These are phyloP conservation scores for Casuarina equisetifolia DNA, from an alignment of 306 rosid genomes.

Conservation along the genomic window DNA sequence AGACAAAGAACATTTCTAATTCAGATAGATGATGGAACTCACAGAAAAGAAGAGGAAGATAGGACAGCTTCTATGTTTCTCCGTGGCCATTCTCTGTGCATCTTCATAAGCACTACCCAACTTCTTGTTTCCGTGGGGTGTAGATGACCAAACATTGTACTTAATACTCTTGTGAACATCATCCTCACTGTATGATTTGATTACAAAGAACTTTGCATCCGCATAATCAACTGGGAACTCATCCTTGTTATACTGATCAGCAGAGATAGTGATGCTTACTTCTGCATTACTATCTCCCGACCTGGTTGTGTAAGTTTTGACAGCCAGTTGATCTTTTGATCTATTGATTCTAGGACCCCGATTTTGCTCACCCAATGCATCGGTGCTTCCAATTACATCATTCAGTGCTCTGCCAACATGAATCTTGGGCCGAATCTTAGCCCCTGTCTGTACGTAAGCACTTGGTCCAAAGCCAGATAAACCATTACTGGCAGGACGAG, in stretches of 20 bases:
- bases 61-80: conserved; percentile 66
- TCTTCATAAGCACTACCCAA: conserved; percentile 69
- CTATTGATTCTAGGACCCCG: conserved; percentile 84
- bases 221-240: conserved; percentile 59
- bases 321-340: conserved; percentile 54
- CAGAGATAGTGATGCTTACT: conserved; percentile 63
- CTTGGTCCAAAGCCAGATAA: conserved; percentile 59
- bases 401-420: conserved; percentile 42
- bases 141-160: conserved; percentile 96
- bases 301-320: conserved; percentile 70
- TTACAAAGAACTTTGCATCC: conserved; percentile 82
- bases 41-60: conserved; percentile 83
- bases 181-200: conserved; percentile 96
- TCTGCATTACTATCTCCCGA: conserved; percentile 72
- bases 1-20: neutral
- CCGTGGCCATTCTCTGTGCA: conserved; percentile 61
- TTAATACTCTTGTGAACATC: conserved; percentile 97
- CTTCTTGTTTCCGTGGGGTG: conserved; percentile 94
- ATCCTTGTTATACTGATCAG: conserved; percentile 80
- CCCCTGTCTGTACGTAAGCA: conserved; percentile 49
- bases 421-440: conserved; percentile 58
- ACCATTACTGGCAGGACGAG: conserved; percentile 39
- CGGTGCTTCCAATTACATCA: conserved; percentile 49
- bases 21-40: conserved; percentile 29
- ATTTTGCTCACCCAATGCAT: conserved; percentile 81